A percentile compares a stretch with the other conserved stretches of the same genome.
Conservation (phyloP, 1,284 basidiomycete genomes). For the Tilletia walkeri region DNA sequence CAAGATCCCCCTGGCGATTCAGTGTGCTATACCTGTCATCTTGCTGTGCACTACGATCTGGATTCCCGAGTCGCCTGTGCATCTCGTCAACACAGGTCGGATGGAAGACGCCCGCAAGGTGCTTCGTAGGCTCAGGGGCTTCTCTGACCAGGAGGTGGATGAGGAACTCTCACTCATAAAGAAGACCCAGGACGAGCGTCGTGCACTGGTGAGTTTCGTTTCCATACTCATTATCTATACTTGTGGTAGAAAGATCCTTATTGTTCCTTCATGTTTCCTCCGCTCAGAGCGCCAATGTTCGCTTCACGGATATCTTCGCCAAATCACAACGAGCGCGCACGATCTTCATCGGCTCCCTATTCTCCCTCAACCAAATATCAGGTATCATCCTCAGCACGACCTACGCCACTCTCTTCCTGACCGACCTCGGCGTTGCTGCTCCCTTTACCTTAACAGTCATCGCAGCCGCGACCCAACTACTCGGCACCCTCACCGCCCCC, state of each 20-base stretch:
- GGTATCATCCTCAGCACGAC: constrained; percentile 46
- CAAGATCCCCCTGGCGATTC: constrained; percentile 38
- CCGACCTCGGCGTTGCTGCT: constrained; percentile 35
- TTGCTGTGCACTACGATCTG: constrained; percentile 33
- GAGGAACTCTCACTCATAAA: constrained; percentile 34
- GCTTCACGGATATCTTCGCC: constrained; percentile 40
- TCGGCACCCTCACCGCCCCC: constrained; percentile 36
- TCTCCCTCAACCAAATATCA: constrained; percentile 44
- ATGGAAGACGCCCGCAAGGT: constrained; percentile 33
- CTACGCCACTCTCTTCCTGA: constrained; percentile 41
- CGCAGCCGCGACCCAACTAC: constrained; percentile 35
- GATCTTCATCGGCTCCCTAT: constrained; percentile 41
- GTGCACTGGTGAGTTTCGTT: constrained; percentile 23
- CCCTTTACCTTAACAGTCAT: constrained; percentile 41
- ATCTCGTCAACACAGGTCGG: constrained; percentile 40
- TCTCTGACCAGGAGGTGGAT: constrained; percentile 34
- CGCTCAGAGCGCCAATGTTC: not conserved
- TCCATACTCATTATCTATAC: not conserved
- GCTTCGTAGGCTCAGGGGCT: constrained; percentile 31
- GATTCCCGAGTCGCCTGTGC: constrained; percentile 37
- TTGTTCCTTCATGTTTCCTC: not conserved
- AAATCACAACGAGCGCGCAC: constrained; percentile 36
- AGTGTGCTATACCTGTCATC: constrained; percentile 33
- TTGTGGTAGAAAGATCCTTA: not conserved
- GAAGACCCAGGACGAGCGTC: constrained; percentile 37